Evolutionary conservation across 2,329 filamentous ascomycete species (phyloP), one percentile per base, ranked within the genome.

Genomic region (Penicillium sp.): DNA sequence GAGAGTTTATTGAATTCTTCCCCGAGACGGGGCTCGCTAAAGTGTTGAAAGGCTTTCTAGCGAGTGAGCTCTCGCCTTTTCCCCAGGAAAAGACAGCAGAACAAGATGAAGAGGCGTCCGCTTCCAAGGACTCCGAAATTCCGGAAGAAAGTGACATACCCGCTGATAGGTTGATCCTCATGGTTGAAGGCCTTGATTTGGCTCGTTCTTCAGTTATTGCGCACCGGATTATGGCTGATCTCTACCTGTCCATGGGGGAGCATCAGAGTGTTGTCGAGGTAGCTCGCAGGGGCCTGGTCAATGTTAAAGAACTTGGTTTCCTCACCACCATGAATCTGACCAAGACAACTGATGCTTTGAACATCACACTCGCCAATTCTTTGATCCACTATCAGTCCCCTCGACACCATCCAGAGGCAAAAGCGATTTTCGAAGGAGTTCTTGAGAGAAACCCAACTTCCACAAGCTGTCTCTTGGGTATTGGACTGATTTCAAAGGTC

Each of bases 401-500:
- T 0, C 87, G 91, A 59, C 88, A 98, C 68, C 95, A 99, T 65
- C 82, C 87, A 19, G 93, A 98, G 76, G 93, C 95, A 2, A 93
- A 91, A 70, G 75, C 76, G n/a, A 81, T 97, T 0, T 98, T 99
- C 65, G 87, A 96, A 65, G 84, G 84, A 29, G 90, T 98, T 5
- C 81, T 99, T 1, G 80, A 85, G 48, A 85, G 89, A 26, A 91
- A 96, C 55, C 83, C 87, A 2, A 85, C 84, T 3, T 93, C 90
- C 0, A 96, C 92, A 0, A 79, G 87, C 29, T 93, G 93, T 2
- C 79, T 99, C 59, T 90, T 98, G 46, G 95, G 95, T 0, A 86
- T 97, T 33, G 96, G 95, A 1, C 77, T 98, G 24, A 93, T 99
- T 42, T 88, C 93, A 47, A 92, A 97, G 73, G 95, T 98, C 66